phyloP scores from a whole-genome alignment of 2,329 filamentous ascomycete genomes.

The Botryotinia globosa region DNA sequence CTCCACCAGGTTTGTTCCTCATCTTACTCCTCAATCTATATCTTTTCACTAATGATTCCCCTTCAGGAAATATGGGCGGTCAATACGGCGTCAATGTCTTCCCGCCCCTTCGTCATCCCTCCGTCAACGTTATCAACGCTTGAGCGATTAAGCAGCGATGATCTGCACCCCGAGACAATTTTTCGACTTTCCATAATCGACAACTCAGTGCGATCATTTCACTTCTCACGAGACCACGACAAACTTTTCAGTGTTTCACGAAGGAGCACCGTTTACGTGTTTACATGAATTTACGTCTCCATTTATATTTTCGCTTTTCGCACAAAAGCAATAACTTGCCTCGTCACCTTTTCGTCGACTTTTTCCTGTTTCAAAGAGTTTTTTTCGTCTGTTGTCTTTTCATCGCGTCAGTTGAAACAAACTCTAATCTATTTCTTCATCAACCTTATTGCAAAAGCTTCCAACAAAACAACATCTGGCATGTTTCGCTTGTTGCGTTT shows the following conservation, averaged over 20 bases:
- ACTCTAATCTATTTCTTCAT: not conserved
- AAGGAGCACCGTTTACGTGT: not conserved
- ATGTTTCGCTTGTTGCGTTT: not conserved
- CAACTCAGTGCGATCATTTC: not conserved
- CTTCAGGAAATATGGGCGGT: constrained; percentile 19
- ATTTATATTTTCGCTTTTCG: not conserved
- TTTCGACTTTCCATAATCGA: not conserved
- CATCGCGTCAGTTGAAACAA: not conserved
- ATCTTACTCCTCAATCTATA: not conserved
- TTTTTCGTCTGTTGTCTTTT: not conserved
- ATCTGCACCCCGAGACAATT: not conserved
- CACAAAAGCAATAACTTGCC: constrained; percentile 1
- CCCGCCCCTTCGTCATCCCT: constrained; percentile 13
- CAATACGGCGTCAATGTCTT: constrained; percentile 20
- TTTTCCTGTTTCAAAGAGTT: not conserved
- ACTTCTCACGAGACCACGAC: not conserved
- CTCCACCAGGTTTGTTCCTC: constrained; percentile 14
- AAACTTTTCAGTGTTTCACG: not conserved
- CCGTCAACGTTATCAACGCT: constrained; percentile 6
- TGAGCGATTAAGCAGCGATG: not conserved
- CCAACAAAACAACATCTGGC: not conserved
- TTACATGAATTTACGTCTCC: constrained; percentile 6
- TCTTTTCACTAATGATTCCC: not conserved
- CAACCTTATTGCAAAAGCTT: not conserved
- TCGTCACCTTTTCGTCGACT: not conserved